Conservation (phyloP, 164 flowering plant genomes). For the Cinnamomum chago region DNA sequence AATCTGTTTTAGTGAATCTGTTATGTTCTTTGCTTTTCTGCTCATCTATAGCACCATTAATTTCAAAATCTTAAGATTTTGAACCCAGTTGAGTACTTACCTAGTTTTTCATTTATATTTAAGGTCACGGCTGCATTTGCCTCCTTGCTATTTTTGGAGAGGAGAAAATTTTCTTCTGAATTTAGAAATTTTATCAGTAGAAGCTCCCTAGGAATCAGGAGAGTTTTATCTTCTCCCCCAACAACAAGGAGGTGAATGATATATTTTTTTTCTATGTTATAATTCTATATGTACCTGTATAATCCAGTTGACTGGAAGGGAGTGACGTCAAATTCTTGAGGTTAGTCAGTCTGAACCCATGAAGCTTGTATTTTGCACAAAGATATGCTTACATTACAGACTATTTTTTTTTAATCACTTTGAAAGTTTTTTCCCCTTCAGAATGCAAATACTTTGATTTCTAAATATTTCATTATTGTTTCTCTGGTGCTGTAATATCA, state of each 20-base stretch:
- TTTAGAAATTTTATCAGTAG: neutral
- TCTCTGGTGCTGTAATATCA: neutral
- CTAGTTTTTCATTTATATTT: neutral
- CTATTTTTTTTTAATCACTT: too few relatives aligned
- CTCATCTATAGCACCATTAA: too few relatives aligned
- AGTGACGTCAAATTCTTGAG: constrained; percentile 86
- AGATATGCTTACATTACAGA: neutral
- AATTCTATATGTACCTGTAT: neutral
- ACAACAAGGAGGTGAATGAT: neutral
- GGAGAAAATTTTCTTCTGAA: neutral
- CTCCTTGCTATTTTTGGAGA: neutral
- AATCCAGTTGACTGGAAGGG: constrained; percentile 46
- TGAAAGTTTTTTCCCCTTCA: neutral
- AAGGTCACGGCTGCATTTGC: neutral
- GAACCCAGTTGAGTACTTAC: neutral
- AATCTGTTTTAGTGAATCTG: too few relatives aligned
- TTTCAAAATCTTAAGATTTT: neutral
- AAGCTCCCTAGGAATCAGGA: neutral
- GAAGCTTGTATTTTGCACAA: neutral
- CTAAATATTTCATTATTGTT: neutral
- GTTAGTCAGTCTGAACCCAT: constrained; percentile 37
- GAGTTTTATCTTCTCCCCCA: neutral
- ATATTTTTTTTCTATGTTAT: neutral
- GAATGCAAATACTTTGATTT: neutral
- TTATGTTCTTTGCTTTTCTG: neutral